Evolutionary conservation across 2,329 filamentous ascomycete species (phyloP), one percentile per base, ranked within the genome.

Genomic region (Zymoseptoria ardabiliae): DNA sequence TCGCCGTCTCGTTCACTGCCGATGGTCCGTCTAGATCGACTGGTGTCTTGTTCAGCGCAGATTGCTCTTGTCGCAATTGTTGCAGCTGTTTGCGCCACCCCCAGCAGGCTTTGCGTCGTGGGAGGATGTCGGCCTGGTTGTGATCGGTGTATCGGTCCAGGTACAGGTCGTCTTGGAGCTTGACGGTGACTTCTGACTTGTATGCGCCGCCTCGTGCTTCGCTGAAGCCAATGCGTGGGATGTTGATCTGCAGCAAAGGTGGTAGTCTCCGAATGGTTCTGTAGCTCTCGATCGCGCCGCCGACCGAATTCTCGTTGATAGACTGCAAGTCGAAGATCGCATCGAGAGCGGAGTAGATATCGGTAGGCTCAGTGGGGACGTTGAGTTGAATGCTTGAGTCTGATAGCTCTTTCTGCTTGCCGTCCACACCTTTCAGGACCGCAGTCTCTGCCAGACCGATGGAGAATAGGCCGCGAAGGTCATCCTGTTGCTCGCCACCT

Each of bases 121-220:
- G 76, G 71, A 89, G 83, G 2, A 91, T 76, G 1, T 81, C 76
- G 2, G 85, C 83, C 49, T 84, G 80, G 4, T 80, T 78, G 0
- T 81, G 78, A 61, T 90, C 86, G 81, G 92, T 87, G 73, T 96
- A 99, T 25, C 92, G 84, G 74, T 97, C 94, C 56, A 99, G 79
- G 70, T 90, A 96, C 11, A 99, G 81, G 1, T 82, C 86, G 65
- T 94, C 87, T 4, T 88, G 86, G n/a, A 99, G 84, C 20, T 85
- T 81, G 11, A 99, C 83, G 10, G 89, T 85, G 61, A 91, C 86
- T 57, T 85, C 85, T 25, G 91, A 91, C 70, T 96, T 96, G 69
- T 79, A 82, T 2, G 83, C 80, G n/a, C 69, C 68, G 35, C 73
- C 69, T 21, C 78, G 77, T 58, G 81, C 81, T 6, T 82, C 81